Evolutionary conservation across 805 yeast species (phyloP).

Genomic region (Ogataea pilisensis): DNA sequence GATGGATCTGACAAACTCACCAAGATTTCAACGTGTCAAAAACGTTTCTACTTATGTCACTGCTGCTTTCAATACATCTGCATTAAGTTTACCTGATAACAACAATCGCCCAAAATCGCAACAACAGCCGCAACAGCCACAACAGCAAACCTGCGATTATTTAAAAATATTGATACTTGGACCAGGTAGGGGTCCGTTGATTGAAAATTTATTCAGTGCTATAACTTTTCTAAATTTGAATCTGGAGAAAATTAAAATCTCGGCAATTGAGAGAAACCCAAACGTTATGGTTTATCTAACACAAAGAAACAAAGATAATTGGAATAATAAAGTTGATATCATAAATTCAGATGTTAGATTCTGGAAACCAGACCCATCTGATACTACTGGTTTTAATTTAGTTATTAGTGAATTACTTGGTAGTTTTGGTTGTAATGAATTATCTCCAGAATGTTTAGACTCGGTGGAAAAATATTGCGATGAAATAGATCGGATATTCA

Average conservation of each 20-base stretch:
- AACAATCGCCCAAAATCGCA: too few species aligned
- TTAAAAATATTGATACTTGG: conserved; percentile 63
- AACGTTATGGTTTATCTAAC: conserved; percentile 51
- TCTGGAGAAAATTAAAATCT: conserved; percentile 29
- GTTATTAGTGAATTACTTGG: conserved; percentile 82
- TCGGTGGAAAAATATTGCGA: conserved; percentile 39
- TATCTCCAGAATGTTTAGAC: conserved; percentile 75
- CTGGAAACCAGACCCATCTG: conserved; percentile 32
- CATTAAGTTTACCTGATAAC: conserved; percentile 11
- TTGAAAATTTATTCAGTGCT: conserved; percentile 48
- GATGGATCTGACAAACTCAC: conserved; percentile 27
- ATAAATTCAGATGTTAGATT: conserved; percentile 55
- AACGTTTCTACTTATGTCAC: conserved; percentile 12
- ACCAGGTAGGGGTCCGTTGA: conserved; percentile 84
- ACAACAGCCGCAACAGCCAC: background rate
- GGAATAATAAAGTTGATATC: conserved; percentile 52
- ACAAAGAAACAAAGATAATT: conserved; percentile 43
- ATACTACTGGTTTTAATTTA: conserved; percentile 42
- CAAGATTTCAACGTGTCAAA: conserved; percentile 20
- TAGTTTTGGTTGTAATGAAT: conserved; percentile 89
- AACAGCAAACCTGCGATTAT: background rate
- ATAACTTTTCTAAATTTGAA: conserved; percentile 30
- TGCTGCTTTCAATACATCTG: conserved; percentile 20
- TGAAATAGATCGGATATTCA: conserved; percentile 48
- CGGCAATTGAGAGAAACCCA: conserved; percentile 71